Evolutionary conservation across 1,139 yeast genomes (phyloP).

Genomic region (Candida buenavistaensis): DNA sequence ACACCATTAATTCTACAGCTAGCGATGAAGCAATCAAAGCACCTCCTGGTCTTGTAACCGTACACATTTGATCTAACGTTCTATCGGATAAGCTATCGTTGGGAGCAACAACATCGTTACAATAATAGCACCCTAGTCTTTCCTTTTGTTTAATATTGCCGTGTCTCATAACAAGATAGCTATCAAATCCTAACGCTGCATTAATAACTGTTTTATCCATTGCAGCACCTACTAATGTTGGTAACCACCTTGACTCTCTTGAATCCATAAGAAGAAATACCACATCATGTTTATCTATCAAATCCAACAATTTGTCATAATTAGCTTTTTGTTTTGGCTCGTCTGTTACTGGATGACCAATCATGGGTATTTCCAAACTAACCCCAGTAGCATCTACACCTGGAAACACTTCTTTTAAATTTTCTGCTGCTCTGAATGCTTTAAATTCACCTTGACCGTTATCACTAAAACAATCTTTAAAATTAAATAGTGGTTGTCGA

Average conservation of each 20-base stretch:
- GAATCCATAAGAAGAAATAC: conserved; percentile 87
- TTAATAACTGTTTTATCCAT: conserved; percentile 73
- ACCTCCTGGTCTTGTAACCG: conserved; percentile 95
- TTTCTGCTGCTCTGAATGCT: conserved; percentile 74
- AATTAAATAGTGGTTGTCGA: conserved; percentile 81
- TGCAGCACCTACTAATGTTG: conserved; percentile 75
- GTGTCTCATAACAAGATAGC: conserved; percentile 90
- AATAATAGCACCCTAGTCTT: conserved; percentile 87
- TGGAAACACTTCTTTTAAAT: conserved; percentile 75
- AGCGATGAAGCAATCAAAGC: conserved; percentile 84
- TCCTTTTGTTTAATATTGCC: conserved; percentile 44
- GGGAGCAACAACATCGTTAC: conserved; percentile 96
- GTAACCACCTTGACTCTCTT: conserved; percentile 94
- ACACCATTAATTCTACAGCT: conserved; percentile 81
- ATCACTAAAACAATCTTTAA: conserved; percentile 71
- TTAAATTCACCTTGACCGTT: conserved; percentile 60
- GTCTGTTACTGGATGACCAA: conserved; percentile 78
- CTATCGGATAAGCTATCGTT: conserved; percentile 80
- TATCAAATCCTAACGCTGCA: conserved; percentile 94
- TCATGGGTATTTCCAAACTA: conserved; percentile 84
- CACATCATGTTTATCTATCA: conserved; percentile 73
- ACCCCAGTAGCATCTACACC: conserved; percentile 65
- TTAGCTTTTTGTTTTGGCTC: conserved; percentile 50
- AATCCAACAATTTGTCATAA: conserved; percentile 48
- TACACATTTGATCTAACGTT: conserved; percentile 96